Evolutionary conservation across 2,329 filamentous ascomycete genomes (phyloP).

Genomic region (Elsinoe batatas): DNA sequence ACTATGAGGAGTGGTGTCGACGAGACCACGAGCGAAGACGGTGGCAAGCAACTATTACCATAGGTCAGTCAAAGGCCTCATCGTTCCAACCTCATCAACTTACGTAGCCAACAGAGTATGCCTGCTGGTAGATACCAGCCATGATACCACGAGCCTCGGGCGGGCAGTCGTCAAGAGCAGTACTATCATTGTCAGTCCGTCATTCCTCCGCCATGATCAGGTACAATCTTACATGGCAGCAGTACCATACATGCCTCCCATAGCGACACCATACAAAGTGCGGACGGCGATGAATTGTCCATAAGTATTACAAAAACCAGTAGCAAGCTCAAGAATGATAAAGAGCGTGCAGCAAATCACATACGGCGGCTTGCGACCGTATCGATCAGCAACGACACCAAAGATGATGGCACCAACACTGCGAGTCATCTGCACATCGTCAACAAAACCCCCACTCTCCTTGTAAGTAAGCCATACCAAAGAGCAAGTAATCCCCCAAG

Average conservation of each 20-base stretch:
- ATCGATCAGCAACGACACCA: slow-evolving; percentile 32
- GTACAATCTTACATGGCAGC: slow-evolving; percentile 31
- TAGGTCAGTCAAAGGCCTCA: not conserved
- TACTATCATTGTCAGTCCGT: slow-evolving; percentile 30
- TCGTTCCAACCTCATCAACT: slow-evolving; percentile 40
- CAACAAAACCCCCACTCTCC: not conserved
- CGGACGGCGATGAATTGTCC: slow-evolving; percentile 49
- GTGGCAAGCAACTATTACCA: slow-evolving; percentile 15
- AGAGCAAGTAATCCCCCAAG: slow-evolving; percentile 42
- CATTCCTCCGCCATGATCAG: no score
- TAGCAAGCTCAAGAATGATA: slow-evolving; percentile 50
- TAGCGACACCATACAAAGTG: slow-evolving; percentile 53
- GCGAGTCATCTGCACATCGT: slow-evolving; percentile 42
- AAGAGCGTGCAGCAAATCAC: slow-evolving; percentile 52
- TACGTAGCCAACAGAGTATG: slow-evolving; percentile 56
- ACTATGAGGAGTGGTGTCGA: slow-evolving; percentile 65
- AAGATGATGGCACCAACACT: slow-evolving; percentile 50
- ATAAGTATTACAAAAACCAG: slow-evolving; percentile 50
- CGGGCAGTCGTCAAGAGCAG: slow-evolving; percentile 53
- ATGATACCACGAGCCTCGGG: slow-evolving; percentile 48
- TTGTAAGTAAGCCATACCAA: not conserved
- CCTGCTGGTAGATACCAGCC: slow-evolving; percentile 54
- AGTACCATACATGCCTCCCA: slow-evolving; percentile 55
- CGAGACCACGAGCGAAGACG: slow-evolving; percentile 44
- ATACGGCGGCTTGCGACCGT: slow-evolving; percentile 38